Conservation (phyloP, 2,329 filamentous ascomycete species). For the Xylaria polymorpha region DNA sequence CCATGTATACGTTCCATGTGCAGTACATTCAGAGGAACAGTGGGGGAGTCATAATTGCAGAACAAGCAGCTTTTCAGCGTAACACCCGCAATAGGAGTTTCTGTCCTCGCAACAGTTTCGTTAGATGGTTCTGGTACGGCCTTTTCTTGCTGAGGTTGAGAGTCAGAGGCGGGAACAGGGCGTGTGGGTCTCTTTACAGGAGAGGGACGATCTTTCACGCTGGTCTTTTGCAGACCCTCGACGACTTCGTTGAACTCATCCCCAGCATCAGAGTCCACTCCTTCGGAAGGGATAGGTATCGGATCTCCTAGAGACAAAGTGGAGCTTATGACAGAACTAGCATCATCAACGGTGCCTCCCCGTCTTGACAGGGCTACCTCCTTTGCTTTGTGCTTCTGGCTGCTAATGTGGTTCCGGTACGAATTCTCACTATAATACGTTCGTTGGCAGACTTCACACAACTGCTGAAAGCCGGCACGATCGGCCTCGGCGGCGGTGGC, state of each 20-base stretch:
- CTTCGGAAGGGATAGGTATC: conserved; percentile 59
- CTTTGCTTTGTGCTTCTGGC: conserved; percentile 86
- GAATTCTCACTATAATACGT: conserved; percentile 98
- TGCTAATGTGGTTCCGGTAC: conserved; percentile 90
- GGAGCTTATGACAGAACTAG: conserved; percentile 86
- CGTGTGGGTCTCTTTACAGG: conserved; percentile 67
- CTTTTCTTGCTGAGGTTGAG: conserved; percentile 61
- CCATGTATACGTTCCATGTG: conserved; percentile 96
- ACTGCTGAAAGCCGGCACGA: conserved; percentile 87
- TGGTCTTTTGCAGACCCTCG: conserved; percentile 77
- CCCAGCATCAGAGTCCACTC: conserved; percentile 74
- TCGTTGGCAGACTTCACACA: conserved; percentile 85
- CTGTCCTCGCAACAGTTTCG: conserved; percentile 58
- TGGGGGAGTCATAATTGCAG: conserved; percentile 87
- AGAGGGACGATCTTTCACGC: conserved; percentile 54
- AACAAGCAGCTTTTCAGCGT: conserved; percentile 78
- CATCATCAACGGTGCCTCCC: conserved; percentile 65
- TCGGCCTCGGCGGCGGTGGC: conserved; percentile 85
- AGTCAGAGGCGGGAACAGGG: conserved; percentile 58
- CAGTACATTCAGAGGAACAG: conserved; percentile 77
- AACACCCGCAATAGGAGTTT: conserved; percentile 55
- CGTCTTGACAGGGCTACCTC: conserved; percentile 62
- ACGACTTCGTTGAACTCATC: conserved; percentile 82
- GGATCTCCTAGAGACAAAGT: conserved; percentile 92
- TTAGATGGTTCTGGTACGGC: conserved; percentile 52